These are phyloP conservation scores for Kwoniella shandongensis DNA, from an alignment of 768 basidiomycete species.

Conservation along the genomic window DNA sequence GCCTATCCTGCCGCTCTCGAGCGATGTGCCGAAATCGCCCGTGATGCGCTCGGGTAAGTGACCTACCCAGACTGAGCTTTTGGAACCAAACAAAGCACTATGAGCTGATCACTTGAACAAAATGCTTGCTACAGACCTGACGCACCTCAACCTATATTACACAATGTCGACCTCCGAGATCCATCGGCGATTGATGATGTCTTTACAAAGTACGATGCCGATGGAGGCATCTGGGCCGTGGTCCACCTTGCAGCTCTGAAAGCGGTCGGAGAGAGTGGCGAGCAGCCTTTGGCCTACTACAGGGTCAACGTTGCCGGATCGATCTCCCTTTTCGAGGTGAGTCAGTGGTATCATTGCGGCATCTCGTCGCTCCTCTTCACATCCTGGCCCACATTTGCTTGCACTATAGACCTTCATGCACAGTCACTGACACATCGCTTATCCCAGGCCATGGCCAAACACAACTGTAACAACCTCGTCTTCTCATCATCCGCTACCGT, in stretches of 20 bases:
- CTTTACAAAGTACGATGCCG: conserved; percentile 73
- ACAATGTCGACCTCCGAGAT: conserved; percentile 70
- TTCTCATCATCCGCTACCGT: conserved; percentile 99
- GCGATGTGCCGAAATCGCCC: conserved; percentile 72
- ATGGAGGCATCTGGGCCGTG: conserved; percentile 93
- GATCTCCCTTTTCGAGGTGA: conserved; percentile 66
- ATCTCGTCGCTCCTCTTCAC: no score
- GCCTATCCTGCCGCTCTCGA: conserved; percentile 73
- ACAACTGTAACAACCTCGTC: conserved; percentile 79
- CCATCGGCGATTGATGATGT: conserved; percentile 70
- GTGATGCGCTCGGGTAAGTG: conserved; percentile 61
- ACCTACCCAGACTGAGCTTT: neutral
- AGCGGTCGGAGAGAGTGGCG: conserved; percentile 93
- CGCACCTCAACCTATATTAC: conserved; percentile 43
- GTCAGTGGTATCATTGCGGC: no score
- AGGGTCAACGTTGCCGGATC: conserved; percentile 90
- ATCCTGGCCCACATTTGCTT: no score
- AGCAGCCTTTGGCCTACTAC: conserved; percentile 91
- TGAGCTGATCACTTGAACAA: neutral
- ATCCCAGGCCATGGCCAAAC: conserved; percentile 74
- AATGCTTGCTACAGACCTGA: conserved; percentile 21
- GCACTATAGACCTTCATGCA: no score
- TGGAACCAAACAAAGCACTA: neutral
- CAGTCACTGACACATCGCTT: no score
- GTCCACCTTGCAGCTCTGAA: conserved; percentile 96